phyloP scores from a whole-genome alignment of 768 basidiomycete species.

The Suillus sp. region DNA sequence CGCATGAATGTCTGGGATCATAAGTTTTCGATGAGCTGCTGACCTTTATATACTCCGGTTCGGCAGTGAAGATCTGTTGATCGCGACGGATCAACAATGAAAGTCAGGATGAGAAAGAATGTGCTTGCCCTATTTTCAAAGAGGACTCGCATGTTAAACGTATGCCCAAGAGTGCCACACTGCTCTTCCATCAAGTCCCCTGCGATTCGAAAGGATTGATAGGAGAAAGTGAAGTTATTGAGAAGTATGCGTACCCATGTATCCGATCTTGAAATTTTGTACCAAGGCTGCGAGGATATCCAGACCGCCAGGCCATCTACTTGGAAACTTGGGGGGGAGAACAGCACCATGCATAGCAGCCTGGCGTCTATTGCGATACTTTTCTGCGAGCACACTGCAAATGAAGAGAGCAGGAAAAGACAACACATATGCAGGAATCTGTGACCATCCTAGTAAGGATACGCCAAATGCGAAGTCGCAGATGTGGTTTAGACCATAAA shows the following conservation, averaged over 20 bases:
- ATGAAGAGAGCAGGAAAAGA: conserved; percentile 30
- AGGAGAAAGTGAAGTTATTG: not conserved
- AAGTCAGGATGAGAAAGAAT: not conserved
- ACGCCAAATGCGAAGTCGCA: conserved; percentile 13
- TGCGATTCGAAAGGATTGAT: not conserved
- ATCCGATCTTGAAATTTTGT: conserved; percentile 44
- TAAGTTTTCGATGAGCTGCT: not conserved
- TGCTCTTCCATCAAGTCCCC: conserved; percentile 19
- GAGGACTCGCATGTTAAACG: conserved; percentile 23
- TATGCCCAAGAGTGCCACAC: conserved; percentile 25
- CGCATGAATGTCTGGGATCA: not conserved
- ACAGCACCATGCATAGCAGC: conserved; percentile 51
- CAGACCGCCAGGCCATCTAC: conserved; percentile 46
- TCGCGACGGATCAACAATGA: not conserved
- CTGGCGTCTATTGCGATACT: conserved; percentile 33
- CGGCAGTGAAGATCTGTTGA: conserved; percentile 37
- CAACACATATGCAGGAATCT: conserved; percentile 19
- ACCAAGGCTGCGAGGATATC: conserved; percentile 46
- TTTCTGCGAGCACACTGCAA: conserved; percentile 17
- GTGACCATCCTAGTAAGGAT: conserved; percentile 21
- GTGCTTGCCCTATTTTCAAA: conserved; percentile 31
- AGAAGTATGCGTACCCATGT: conserved; percentile 41
- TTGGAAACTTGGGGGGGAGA: conserved; percentile 40
- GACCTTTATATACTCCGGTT: conserved; percentile 45
- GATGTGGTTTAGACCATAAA: conserved; percentile 20